phyloP scores from a whole-genome alignment of 2,329 filamentous ascomycete genomes.

The Epichloe gansuensis region DNA sequence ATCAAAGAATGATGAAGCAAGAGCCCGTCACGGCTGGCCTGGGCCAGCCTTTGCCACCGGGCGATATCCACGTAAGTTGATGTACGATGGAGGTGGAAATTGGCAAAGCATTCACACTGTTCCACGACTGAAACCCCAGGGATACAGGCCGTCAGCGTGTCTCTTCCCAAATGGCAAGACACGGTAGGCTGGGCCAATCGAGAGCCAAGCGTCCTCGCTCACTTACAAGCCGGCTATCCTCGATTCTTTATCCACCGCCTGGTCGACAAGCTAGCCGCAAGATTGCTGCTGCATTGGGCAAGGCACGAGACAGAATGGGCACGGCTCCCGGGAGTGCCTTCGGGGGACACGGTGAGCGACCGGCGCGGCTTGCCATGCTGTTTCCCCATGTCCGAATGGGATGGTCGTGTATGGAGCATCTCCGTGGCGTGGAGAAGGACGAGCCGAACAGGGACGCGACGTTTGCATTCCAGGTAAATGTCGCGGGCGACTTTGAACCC shows the following conservation, averaged over 20 bases:
- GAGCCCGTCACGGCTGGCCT: not conserved
- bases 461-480: not conserved
- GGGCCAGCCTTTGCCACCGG: not conserved
- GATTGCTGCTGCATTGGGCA: slow-evolving; percentile 11
- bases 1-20: not conserved
- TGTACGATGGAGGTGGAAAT: not conserved
- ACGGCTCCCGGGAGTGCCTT: not conserved
- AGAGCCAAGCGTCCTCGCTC: slow-evolving; percentile 11
- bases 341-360: not conserved
- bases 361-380: slow-evolving; percentile 3
- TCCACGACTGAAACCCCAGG: not conserved
- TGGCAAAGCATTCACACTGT: not conserved
- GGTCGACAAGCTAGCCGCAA: slow-evolving; percentile 11
- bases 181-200: slow-evolving; percentile 13
- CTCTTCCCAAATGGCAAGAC: slow-evolving; percentile 18
- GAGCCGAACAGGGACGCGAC: not conserved
- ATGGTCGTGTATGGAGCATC: slow-evolving; percentile 9
- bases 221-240: slow-evolving; percentile 17
- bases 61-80: not conserved
- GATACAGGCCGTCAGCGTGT: slow-evolving; percentile 18
- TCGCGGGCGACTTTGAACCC: not conserved
- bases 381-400: slow-evolving; percentile 6
- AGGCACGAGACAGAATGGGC: not conserved
- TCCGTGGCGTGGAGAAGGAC: slow-evolving; percentile 4
- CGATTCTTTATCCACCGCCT: slow-evolving; percentile 16